Percentiles rank a stretch among this genome's conserved stretches.
Conservation (phyloP, 148 eudicot species). For the Rhododendron molle region DNA sequence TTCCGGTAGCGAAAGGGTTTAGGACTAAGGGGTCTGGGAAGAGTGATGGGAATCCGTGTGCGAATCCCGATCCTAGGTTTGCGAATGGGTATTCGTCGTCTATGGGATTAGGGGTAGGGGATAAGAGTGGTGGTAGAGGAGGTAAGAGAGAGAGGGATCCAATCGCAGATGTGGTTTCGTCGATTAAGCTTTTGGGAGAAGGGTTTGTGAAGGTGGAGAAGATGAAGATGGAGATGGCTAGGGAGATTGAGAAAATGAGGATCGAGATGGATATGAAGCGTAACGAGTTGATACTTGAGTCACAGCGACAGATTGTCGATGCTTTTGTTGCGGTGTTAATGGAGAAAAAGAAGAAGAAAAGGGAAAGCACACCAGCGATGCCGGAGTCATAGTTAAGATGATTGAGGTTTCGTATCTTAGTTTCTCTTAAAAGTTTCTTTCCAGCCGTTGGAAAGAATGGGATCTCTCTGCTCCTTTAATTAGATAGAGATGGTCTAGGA, state of each 20-base stretch:
- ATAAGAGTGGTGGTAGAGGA: constrained; percentile 18
- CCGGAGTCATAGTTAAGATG: constrained; percentile 17
- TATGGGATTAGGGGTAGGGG: constrained; percentile 5
- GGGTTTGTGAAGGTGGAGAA: constrained; percentile 75
- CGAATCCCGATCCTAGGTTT: constrained; percentile 14
- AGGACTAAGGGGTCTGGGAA: constrained; percentile 9
- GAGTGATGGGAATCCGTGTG: constrained; percentile 1
- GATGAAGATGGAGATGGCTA: constrained; percentile 78
- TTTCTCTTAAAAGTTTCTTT: background rate
- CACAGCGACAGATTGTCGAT: constrained; percentile 69
- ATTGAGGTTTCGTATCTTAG: background rate
- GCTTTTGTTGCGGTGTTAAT: constrained; percentile 47
- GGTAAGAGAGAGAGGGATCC: constrained; percentile 31
- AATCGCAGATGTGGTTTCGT: constrained; percentile 44
- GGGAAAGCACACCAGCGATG: constrained; percentile 4
- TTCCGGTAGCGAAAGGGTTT: constrained; percentile 5
- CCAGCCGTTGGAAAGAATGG: background rate
- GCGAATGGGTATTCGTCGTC: constrained; percentile 11
- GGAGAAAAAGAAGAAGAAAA: constrained; percentile 22
- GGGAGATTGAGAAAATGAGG: constrained; percentile 58
- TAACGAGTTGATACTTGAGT: constrained; percentile 69
- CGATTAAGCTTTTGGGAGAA: constrained; percentile 61
- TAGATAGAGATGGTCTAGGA: background rate
- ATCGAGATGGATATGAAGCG: constrained; percentile 87
- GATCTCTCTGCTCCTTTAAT: constrained; percentile 2